Conservation (phyloP, 2,329 filamentous ascomycete species). For the Coniella lustricola region DNA sequence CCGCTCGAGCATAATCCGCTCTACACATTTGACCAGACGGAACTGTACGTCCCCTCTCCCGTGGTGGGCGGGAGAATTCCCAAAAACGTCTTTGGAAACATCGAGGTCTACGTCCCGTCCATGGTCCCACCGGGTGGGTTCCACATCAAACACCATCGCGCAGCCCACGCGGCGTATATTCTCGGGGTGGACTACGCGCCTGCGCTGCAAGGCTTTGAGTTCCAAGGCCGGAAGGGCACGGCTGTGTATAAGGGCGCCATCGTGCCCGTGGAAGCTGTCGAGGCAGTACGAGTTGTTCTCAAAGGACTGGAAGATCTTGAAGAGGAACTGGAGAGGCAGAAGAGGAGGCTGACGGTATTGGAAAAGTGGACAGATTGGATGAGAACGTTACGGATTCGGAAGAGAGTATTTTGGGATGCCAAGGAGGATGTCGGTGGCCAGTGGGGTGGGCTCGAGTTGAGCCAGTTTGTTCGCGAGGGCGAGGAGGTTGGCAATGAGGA, state of each 20-base stretch:
- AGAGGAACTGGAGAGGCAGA: conserved; percentile 56
- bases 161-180: conserved; percentile 64
- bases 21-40: conserved; percentile 59
- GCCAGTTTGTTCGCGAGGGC: background rate
- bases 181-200: conserved; percentile 81
- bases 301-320: conserved; percentile 60
- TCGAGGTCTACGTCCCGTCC: conserved; percentile 84
- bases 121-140: conserved; percentile 82
- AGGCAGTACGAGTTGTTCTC: conserved; percentile 66
- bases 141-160: conserved; percentile 58
- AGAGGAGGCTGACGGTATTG: conserved; percentile 53
- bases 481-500: background rate
- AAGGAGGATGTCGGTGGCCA: conserved; percentile 21
- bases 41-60: conserved; percentile 67
- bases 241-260: conserved; percentile 75
- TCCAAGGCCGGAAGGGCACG: conserved; percentile 78
- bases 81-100: conserved; percentile 88
- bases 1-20: conserved; percentile 46
- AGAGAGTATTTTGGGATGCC: conserved; percentile 48
- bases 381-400: conserved; percentile 67
- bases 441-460: conserved; percentile 3
- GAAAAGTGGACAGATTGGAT: conserved; percentile 70
- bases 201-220: conserved; percentile 84
- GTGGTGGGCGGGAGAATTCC: conserved; percentile 71
- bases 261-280: conserved; percentile 62